These are phyloP conservation scores for Dothideomycetidae sp. DNA, from an alignment of 2,329 filamentous ascomycete genomes.

Conservation along the genomic window DNA sequence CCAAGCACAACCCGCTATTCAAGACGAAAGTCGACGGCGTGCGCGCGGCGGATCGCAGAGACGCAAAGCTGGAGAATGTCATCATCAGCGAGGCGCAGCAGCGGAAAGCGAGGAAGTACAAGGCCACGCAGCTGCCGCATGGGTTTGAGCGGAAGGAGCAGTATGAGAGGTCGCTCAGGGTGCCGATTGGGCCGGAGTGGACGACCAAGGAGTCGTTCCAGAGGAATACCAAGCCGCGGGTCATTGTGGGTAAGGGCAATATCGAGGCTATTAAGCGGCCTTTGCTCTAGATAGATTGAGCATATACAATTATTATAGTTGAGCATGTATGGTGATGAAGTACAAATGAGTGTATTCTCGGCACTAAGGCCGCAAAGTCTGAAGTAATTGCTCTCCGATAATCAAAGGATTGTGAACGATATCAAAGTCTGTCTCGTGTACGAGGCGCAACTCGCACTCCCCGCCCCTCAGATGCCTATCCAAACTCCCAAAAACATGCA, in stretches of 20 bases:
- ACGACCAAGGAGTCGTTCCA: constrained; percentile 93
- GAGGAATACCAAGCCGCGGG: constrained; percentile 70
- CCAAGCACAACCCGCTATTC: constrained; percentile 38
- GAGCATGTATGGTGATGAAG: too few species aligned
- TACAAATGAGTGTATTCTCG: too few species aligned
- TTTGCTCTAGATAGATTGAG: constrained; percentile 28
- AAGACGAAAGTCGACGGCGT: constrained; percentile 55
- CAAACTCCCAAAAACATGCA: too few species aligned
- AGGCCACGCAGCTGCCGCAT: constrained; percentile 71
- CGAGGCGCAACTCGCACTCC: too few species aligned
- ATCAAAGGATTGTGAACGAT: too few species aligned
- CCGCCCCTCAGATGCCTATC: too few species aligned
- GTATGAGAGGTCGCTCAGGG: constrained; percentile 74
- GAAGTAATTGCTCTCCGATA: too few species aligned
- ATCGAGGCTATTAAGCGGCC: constrained; percentile 81
- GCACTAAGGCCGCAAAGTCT: too few species aligned
- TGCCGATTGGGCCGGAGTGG: constrained; percentile 91
- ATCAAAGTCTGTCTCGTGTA: too few species aligned
- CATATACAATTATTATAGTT: not conserved
- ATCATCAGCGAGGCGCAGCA: constrained; percentile 85
- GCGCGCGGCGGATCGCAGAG: constrained; percentile 62
- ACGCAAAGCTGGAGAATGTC: constrained; percentile 66
- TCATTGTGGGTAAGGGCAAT: constrained; percentile 81
- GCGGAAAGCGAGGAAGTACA: constrained; percentile 83
- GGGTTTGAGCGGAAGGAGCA: constrained; percentile 77